These are phyloP conservation scores for Oryza australiensis DNA, from an alignment of 176 grass and related monocot genomes.

Conservation along the genomic window DNA sequence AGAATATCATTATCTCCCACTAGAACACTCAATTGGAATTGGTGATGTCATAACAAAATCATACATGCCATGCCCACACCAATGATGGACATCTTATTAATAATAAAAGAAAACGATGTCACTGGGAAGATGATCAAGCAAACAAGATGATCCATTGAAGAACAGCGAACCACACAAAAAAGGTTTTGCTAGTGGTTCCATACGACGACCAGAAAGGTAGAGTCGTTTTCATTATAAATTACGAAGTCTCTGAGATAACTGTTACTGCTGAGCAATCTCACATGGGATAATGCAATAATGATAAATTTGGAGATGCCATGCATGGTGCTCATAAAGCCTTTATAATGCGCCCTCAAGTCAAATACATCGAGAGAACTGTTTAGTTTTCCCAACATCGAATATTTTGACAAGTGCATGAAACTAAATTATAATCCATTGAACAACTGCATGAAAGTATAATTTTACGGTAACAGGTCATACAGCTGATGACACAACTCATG, in stretches of 20 bases:
- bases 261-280: background rate
- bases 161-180: background rate
- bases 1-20: background rate
- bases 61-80: background rate
- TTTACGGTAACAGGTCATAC: background rate
- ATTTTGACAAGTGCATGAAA: no score
- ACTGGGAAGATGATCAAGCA: background rate
- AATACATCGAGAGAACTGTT: no score
- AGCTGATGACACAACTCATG: background rate
- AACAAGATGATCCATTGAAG: constrained; percentile 13
- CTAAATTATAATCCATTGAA: background rate
- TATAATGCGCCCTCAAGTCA: background rate
- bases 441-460: background rate
- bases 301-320: background rate
- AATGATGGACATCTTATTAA: constrained; percentile 4
- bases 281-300: background rate
- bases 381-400: no score
- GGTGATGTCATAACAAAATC: constrained; percentile 10
- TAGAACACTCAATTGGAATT: background rate
- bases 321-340: background rate
- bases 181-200: background rate
- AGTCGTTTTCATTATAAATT: background rate
- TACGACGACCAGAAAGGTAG: background rate
- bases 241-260: background rate
- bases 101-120: background rate